Evolutionary conservation across 805 yeast species (phyloP).

Genomic region (Candida easanensis): DNA sequence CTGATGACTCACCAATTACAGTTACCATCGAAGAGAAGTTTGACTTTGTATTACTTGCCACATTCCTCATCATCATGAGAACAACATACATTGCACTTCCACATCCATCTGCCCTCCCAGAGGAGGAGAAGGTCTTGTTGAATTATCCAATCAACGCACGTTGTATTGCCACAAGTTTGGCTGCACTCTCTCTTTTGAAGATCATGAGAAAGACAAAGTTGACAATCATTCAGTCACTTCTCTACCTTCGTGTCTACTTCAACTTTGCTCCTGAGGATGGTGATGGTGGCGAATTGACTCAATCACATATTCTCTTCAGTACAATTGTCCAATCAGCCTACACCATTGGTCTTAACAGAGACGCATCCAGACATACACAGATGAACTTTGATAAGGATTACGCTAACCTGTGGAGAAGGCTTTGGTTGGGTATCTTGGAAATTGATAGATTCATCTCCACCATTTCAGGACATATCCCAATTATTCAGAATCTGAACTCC

Average conservation of each 20-base stretch:
- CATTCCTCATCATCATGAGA: slow-evolving; percentile 39
- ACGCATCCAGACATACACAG: slow-evolving; percentile 34
- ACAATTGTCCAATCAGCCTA: slow-evolving; percentile 42
- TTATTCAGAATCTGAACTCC: slow-evolving; percentile 18
- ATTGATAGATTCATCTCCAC: slow-evolving; percentile 21
- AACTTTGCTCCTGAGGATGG: slow-evolving; percentile 47
- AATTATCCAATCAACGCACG: slow-evolving; percentile 39
- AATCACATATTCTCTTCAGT: slow-evolving; percentile 37
- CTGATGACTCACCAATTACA: slow-evolving; percentile 23
- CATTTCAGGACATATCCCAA: slow-evolving; percentile 23
- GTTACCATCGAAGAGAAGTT: slow-evolving; percentile 36
- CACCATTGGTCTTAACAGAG: slow-evolving; percentile 46
- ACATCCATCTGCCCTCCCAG: slow-evolving; percentile 16
- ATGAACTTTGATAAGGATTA: slow-evolving; percentile 14
- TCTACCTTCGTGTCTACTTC: slow-evolving; percentile 39
- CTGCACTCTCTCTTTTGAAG: slow-evolving; percentile 40
- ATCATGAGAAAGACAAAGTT: slow-evolving; percentile 37
- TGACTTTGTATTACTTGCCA: slow-evolving; percentile 40
- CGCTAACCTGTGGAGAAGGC: slow-evolving; percentile 24
- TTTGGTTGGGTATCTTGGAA: slow-evolving; percentile 27
- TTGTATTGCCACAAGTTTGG: slow-evolving; percentile 36
- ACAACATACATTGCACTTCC: slow-evolving; percentile 40
- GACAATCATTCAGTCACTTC: slow-evolving; percentile 41
- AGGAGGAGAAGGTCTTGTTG: slow-evolving; percentile 24
- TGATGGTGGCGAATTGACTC: slow-evolving; percentile 43